Evolutionary conservation across 2,329 filamentous ascomycete species (phyloP).

Genomic region (Aureobasidium sp.): DNA sequence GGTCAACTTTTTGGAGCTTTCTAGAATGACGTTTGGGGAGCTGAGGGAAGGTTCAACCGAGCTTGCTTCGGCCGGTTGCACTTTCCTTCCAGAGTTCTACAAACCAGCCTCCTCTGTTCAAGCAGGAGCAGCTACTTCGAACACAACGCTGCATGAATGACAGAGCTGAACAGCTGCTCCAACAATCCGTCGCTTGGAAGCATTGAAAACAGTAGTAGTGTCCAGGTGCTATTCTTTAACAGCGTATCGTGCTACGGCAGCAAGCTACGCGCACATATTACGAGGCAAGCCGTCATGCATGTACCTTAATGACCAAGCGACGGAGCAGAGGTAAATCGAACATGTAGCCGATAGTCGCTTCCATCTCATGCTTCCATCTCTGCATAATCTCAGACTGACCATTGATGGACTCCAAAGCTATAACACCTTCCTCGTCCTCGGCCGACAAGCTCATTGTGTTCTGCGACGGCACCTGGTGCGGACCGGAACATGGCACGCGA

Average conservation of each 20-base stretch:
- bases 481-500: slow-evolving; percentile 27
- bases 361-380: no score
- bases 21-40: slow-evolving; percentile 4
- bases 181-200: no score
- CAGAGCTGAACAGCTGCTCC: not conserved
- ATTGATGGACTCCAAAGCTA: not conserved
- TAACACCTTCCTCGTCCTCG: not conserved
- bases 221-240: not conserved
- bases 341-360: not conserved
- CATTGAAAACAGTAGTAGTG: not conserved
- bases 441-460: not conserved
- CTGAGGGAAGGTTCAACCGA: not conserved
- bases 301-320: not conserved
- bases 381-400: not conserved
- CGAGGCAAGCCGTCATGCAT: not conserved
- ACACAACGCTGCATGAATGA: no score
- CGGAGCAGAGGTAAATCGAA: not conserved
- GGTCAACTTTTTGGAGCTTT: slow-evolving; percentile 14
- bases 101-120: not conserved
- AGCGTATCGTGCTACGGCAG: not conserved
- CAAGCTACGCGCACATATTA: not conserved
- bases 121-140: not conserved
- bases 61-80: not conserved
- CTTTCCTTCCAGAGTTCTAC: not conserved
- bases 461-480: slow-evolving; percentile 20